phyloP scores from a whole-genome alignment of 2,329 filamentous ascomycete species.

The Xylaria sp. region DNA sequence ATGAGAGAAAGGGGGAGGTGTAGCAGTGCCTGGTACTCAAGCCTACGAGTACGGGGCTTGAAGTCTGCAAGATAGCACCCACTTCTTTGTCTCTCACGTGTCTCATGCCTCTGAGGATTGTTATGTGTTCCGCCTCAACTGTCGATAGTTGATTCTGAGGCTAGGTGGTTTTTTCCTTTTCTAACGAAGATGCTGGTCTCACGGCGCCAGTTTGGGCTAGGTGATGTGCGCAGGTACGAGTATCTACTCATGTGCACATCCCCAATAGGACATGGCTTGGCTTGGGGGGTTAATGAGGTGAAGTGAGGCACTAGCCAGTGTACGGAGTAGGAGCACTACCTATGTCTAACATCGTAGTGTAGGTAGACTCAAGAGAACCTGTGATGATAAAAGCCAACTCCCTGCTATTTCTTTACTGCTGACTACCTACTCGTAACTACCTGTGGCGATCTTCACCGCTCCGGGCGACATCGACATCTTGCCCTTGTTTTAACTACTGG shows the following conservation, averaged over 20 bases:
- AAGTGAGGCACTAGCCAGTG: conserved; percentile 1
- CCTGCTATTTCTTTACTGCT: not conserved
- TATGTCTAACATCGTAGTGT: not conserved
- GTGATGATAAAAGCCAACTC: not conserved
- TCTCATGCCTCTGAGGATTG: conserved; percentile 15
- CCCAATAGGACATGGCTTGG: not conserved
- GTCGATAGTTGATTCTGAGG: conserved; percentile 1
- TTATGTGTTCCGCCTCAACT: conserved; percentile 3
- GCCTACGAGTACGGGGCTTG: conserved; percentile 20
- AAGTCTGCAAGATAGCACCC: conserved; percentile 26
- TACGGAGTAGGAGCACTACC: not conserved
- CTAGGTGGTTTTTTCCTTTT: not conserved
- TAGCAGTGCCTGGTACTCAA: conserved; percentile 19
- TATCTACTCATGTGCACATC: not conserved
- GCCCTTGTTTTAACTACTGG: too few species aligned
- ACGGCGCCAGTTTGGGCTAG: conserved; percentile 10
- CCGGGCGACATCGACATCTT: not conserved
- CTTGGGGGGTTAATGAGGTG: not conserved
- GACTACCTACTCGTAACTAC: too few species aligned
- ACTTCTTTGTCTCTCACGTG: conserved; percentile 22
- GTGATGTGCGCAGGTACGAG: not conserved
- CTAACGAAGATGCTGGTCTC: not conserved
- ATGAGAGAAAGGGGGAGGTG: conserved; percentile 4
- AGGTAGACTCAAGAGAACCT: too few species aligned
- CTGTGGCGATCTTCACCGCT: not conserved